A percentile compares a stretch with the other conserved stretches of the same genome.
Conservation (phyloP, 1,284 basidiomycete genomes). For the Cryptococcus sp. region DNA sequence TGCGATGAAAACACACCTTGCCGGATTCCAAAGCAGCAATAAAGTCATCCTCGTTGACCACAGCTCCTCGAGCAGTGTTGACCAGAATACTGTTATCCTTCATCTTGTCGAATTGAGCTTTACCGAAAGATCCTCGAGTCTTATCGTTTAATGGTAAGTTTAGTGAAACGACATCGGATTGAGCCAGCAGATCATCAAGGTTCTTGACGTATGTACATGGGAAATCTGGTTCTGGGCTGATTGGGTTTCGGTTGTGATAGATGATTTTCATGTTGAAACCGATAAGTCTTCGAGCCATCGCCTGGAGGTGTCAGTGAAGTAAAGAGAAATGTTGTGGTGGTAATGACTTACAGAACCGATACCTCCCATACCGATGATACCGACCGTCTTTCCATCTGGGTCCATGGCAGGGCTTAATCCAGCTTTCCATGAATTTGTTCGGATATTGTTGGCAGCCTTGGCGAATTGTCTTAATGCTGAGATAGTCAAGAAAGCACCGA, state of each 20-base stretch:
- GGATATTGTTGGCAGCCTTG: constrained; percentile 64
- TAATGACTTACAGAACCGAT: constrained; percentile 56
- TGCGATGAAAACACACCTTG: constrained; percentile 24
- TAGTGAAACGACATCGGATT: constrained; percentile 68
- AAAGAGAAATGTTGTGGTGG: not conserved
- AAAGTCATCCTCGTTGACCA: constrained; percentile 76
- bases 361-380: constrained; percentile 83
- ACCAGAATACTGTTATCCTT: constrained; percentile 76
- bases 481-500: constrained; percentile 76
- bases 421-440: constrained; percentile 56
- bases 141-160: constrained; percentile 57
- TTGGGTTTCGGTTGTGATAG: constrained; percentile 70
- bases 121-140: constrained; percentile 71
- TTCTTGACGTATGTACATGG: constrained; percentile 63
- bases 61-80: constrained; percentile 85
- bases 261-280: constrained; percentile 68
- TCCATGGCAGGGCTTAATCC: constrained; percentile 61
- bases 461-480: constrained; percentile 77
- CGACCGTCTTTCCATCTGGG: constrained; percentile 70
- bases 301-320: constrained; percentile 1
- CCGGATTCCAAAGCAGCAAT: constrained; percentile 77
- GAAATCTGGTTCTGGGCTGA: constrained; percentile 60
- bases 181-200: constrained; percentile 65
- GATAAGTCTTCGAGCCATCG: constrained; percentile 41
- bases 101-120: constrained; percentile 70